Evolutionary conservation across 2,329 filamentous ascomycete genomes (phyloP).

Genomic region (Blastomyces percursus): DNA sequence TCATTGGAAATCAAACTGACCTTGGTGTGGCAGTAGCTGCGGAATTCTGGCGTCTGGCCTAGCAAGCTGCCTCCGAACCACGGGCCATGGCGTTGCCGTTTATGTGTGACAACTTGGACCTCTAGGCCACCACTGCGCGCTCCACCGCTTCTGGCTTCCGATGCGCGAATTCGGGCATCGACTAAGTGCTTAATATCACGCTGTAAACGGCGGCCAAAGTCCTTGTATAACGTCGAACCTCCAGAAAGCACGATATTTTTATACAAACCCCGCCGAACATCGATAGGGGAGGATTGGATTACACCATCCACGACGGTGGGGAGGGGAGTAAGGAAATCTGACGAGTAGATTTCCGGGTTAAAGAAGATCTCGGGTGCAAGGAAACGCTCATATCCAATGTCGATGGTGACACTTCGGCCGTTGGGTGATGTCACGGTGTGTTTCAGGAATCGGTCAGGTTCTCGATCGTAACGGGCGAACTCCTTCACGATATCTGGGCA

Average conservation of each 20-base stretch:
- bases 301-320: constrained; percentile 91
- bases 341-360: constrained; percentile 99
- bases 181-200: constrained; percentile 95
- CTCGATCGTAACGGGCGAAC: constrained; percentile 85
- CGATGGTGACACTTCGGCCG: constrained; percentile 72
- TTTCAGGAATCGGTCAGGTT: constrained; percentile 81
- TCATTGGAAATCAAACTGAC: constrained; percentile 26
- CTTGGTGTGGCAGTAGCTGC: constrained; percentile 97
- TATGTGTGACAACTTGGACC: constrained; percentile 94
- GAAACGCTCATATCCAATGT: constrained; percentile 97
- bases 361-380: constrained; percentile 98
- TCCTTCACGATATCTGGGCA: constrained; percentile 99
- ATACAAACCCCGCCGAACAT: constrained; percentile 92
- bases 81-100: constrained; percentile 90
- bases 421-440: constrained; percentile 79
- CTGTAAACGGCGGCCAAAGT: constrained; percentile 92
- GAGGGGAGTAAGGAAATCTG: constrained; percentile 91
- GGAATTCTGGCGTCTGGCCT: constrained; percentile 95
- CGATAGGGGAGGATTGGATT: constrained; percentile 95
- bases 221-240: constrained; percentile 95
- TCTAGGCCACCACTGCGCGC: constrained; percentile 90
- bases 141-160: constrained; percentile 81
- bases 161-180: constrained; percentile 82
- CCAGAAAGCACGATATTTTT: constrained; percentile 99
- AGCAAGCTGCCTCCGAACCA: constrained; percentile 98